Evolutionary conservation across 129 eudicot species (phyloP).

Genomic region (Centella asiatica): DNA sequence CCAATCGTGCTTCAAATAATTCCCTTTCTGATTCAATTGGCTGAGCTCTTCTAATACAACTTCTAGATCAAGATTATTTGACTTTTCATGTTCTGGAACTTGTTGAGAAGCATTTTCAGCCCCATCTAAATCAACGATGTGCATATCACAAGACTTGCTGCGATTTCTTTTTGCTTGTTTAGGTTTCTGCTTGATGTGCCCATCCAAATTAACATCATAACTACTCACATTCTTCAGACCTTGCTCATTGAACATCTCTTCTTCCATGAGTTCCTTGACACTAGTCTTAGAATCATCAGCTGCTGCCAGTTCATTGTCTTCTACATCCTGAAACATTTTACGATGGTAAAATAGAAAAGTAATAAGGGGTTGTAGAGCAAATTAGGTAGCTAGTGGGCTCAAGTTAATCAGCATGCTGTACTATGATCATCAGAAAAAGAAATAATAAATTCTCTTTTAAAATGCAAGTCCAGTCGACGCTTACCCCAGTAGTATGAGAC

Average conservation of each 20-base stretch:
- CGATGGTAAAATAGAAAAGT: not conserved
- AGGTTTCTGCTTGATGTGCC: slow-evolving; percentile 21
- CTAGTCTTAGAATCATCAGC: slow-evolving; percentile 43
- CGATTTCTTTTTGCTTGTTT: slow-evolving; percentile 23
- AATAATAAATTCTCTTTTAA: not conserved
- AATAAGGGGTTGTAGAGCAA: no score
- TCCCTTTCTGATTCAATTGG: slow-evolving; percentile 32
- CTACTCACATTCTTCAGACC: slow-evolving; percentile 29
- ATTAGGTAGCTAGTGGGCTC: no score
- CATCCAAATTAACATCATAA: slow-evolving; percentile 15
- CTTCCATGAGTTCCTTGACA: slow-evolving; percentile 86
- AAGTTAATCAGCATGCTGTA: no score
- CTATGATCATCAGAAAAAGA: not conserved
- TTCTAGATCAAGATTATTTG: slow-evolving; percentile 43
- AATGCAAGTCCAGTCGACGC: not conserved
- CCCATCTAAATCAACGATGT: slow-evolving; percentile 13
- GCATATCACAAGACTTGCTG: slow-evolving; percentile 33
- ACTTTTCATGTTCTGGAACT: slow-evolving; percentile 24
- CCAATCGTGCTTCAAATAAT: slow-evolving; percentile 17
- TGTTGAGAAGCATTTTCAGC: slow-evolving; percentile 18
- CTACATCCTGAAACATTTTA: slow-evolving; percentile 30
- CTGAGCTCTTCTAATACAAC: slow-evolving; percentile 62
- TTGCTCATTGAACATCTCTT: slow-evolving; percentile 64
- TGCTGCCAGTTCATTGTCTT: slow-evolving; percentile 20
- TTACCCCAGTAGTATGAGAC: slow-evolving; percentile 29